Evolutionary conservation across 495 filamentous ascomycete species (phyloP).

Genomic region (Rhypophila decipiens): DNA sequence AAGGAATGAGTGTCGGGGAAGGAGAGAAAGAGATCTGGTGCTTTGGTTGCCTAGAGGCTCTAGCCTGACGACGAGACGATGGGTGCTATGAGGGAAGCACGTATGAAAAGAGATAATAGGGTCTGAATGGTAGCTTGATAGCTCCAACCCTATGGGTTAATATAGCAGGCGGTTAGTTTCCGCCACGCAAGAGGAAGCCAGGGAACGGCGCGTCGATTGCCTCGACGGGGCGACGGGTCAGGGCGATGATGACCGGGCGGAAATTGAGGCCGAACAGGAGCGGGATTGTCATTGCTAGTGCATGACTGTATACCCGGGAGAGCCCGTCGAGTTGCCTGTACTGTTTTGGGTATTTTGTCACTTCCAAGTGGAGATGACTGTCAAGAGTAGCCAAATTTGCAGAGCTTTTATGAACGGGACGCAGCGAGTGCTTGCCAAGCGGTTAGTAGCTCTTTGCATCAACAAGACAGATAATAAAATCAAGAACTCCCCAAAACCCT

Average conservation of each 20-base stretch:
- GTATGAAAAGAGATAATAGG: too few relatives aligned
- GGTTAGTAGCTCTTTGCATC: slow-evolving; percentile 8
- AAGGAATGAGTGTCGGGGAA: slow-evolving; percentile 1
- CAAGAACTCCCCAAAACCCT: background rate
- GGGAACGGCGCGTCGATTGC: too few relatives aligned
- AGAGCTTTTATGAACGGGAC: slow-evolving; percentile 2
- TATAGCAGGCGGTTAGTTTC: slow-evolving; percentile 4
- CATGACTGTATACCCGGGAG: slow-evolving; percentile 13
- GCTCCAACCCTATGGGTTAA: slow-evolving; percentile 39
- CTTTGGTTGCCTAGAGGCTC: slow-evolving; percentile 50
- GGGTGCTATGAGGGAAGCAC: slow-evolving; percentile 11
- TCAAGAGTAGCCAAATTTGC: too few relatives aligned
- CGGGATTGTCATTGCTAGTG: slow-evolving; percentile 25
- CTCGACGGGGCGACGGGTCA: slow-evolving; percentile 2
- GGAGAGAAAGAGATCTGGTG: slow-evolving; percentile 21
- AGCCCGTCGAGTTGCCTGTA: too few relatives aligned
- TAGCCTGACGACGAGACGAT: slow-evolving; percentile 29
- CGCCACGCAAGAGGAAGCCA: too few relatives aligned
- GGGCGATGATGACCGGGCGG: background rate
- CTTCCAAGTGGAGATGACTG: slow-evolving; percentile 20
- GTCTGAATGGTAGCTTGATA: slow-evolving; percentile 47
- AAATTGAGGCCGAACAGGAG: background rate
- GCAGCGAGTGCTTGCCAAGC: background rate
- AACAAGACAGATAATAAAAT: slow-evolving; percentile 6
- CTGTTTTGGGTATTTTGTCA: slow-evolving; percentile 13